These are phyloP conservation scores for Fusarium udum DNA, from an alignment of 2,329 filamentous ascomycete genomes.

Conservation along the genomic window DNA sequence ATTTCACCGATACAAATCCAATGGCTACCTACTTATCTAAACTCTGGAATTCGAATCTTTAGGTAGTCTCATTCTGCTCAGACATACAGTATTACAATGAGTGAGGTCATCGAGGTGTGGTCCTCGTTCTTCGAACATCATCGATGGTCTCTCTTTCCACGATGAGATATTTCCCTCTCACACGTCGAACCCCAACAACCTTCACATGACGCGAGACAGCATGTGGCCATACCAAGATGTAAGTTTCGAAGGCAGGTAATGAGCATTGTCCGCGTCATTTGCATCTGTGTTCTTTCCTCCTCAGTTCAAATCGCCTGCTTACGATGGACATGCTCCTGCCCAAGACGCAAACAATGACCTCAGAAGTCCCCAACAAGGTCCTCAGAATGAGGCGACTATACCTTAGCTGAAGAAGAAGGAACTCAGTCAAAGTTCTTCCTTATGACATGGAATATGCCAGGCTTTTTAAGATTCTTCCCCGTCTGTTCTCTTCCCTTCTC, in stretches of 20 bases:
- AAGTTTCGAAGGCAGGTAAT: background rate
- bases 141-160: background rate
- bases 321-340: background rate
- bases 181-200: background rate
- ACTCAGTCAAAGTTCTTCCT: background rate
- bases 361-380: background rate
- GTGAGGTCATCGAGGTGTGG: background rate
- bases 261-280: background rate
- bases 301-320: background rate
- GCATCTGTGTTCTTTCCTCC: background rate
- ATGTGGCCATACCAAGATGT: no score
- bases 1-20: background rate
- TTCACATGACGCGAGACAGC: background rate
- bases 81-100: background rate
- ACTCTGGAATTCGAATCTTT: background rate
- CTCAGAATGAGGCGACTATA: background rate
- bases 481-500: conserved; percentile 1
- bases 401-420: background rate
- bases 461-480: no score
- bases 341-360: background rate
- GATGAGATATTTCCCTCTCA: background rate
- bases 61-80: background rate
- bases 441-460: background rate
- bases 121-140: background rate
- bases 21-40: background rate